Base-by-base conservation (phyloP, 1,284 basidiomycete species). In the Marasmius oreades region DNA sequence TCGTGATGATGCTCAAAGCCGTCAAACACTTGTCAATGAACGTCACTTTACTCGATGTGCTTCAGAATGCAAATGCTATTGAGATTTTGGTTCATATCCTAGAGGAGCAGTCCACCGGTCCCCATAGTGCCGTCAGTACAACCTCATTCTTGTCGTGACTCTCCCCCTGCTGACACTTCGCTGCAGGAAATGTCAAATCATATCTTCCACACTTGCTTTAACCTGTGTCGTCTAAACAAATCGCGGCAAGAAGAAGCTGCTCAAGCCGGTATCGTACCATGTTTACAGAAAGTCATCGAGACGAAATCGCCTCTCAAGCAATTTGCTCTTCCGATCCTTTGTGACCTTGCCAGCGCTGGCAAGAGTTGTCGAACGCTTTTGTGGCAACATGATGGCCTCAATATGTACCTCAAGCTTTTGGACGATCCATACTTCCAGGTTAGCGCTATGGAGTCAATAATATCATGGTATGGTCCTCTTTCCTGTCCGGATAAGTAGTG, bases 11-110 rank as follows among this genome's bases (percentile, higher is more conserved):
- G 77, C 83, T 98, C 62, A 98, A 97, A 73, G 93, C 94, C 1
- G 86, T 98, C 69, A 98, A 98, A 69, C 95, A 98, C 68, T 77
- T 98, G 2, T 95, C 95, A 3, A 98, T 97, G 85, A 93, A 90
- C 59, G 82, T 94, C 0, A 88, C 86, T 1, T 75, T 97, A 18
- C 84, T 97, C 28, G 95, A 98, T 65, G 90, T 95, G 4, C 77
- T 99, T 16, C 95, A 98, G 71, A 98, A 98, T 63, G 93, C 95
- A 33, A 97, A 98, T 66, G 90, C 93, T 1, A 91, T 98, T 61
- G 94, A 98, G 69, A 88, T 93, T 52, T 78, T 99, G 10, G 87
- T 95, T 44, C 83, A 81, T 39, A 84, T 97, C 11, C 76, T 98
- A 26, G 90, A 92, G 28, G 87, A 93, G 66, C 88, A 92, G 65